These are phyloP conservation scores for Tillandsia leiboldiana DNA, from an alignment of 176 grass and related monocot genomes.

Conservation along the genomic window DNA sequence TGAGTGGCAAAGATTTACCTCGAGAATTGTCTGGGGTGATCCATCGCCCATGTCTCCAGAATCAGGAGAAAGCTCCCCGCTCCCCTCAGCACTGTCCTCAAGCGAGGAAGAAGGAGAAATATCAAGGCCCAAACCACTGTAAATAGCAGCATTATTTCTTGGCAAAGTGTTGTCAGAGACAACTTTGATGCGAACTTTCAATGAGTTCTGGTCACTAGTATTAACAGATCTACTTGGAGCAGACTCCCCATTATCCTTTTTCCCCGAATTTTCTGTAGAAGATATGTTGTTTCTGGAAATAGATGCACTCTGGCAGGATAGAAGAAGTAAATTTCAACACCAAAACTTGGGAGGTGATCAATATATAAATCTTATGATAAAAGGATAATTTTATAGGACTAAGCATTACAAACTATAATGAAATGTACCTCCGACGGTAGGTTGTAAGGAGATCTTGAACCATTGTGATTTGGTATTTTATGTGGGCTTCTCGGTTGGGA, in stretches of 20 bases:
- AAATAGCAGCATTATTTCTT: constrained; percentile 59
- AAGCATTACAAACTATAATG: constrained; percentile 14
- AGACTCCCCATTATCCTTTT: constrained; percentile 29
- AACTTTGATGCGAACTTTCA: constrained; percentile 53
- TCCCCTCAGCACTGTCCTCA: constrained; percentile 39
- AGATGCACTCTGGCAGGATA: constrained; percentile 35
- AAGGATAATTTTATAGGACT: background rate
- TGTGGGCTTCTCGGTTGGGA: constrained; percentile 34
- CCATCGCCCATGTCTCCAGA: constrained; percentile 23
- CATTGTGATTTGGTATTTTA: constrained; percentile 34
- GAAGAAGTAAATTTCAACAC: constrained; percentile 16
- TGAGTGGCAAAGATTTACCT: constrained; percentile 29
- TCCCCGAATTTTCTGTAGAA: constrained; percentile 25
- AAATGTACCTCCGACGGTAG: constrained; percentile 37
- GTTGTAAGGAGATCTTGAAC: constrained; percentile 34
- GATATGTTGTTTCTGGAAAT: constrained; percentile 2
- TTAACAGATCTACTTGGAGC: constrained; percentile 36
- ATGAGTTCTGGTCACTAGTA: constrained; percentile 34
- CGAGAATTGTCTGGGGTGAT: constrained; percentile 41
- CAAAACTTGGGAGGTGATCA: constrained; percentile 8
- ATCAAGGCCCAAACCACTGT: constrained; percentile 58
- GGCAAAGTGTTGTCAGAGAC: constrained; percentile 28
- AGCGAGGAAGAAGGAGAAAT: constrained; percentile 63
- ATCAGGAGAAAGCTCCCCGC: constrained; percentile 9
- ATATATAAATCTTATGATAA: constrained; percentile 25